Base-by-base conservation (phyloP, 208 protist species). In the Trypanosoma platydactyli region DNA sequence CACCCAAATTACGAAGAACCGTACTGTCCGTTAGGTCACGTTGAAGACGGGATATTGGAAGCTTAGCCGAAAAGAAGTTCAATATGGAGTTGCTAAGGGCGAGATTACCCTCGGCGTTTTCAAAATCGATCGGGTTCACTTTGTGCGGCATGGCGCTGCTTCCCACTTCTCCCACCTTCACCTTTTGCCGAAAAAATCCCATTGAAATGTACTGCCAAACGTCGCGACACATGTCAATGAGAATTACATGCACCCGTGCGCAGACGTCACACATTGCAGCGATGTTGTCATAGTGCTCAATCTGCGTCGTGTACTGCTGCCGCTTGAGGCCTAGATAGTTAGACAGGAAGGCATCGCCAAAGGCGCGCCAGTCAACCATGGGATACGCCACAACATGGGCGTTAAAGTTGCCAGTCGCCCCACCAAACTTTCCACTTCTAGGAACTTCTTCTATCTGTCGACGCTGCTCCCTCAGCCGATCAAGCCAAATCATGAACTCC, bases 51-150 rank as follows among this genome's bases (percentile, higher is more conserved):
- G 92, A 98, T 62, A 99, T 84, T 25, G 97, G 97, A 33, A 99
- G 77, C 71, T 99, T 99, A 1, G 71, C 71, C 11, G 88, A 64
- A 20, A 99, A 68, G 68, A 98, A 97, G n/a, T 95, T 84, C n/a
- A 97, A 81, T 44, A 98, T 49, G 1, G 95, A 91, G 64, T 98
- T 98, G 58, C 92, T 95, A 20, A 98, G 70, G 38, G 87, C 91
- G 9, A 98, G 79, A 71, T 99, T 99, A 35, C 97, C 97, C 74
- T 99, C 96, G 0, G 95, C 94, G 67, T 99, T 99, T 66, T 99
- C 97, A 85, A 99, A 99, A 81, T 99, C 96, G 61, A 99, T 98
- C 35, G 97, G 96, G 79, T 99, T 99, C 51, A 98, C 94, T 80
- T 99, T 99, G 73, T 99, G 97, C 29, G 97, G 97, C 97, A 99